Base-by-base conservation (phyloP, 2,329 filamentous ascomycete genomes). In the Massarina eburnea region DNA sequence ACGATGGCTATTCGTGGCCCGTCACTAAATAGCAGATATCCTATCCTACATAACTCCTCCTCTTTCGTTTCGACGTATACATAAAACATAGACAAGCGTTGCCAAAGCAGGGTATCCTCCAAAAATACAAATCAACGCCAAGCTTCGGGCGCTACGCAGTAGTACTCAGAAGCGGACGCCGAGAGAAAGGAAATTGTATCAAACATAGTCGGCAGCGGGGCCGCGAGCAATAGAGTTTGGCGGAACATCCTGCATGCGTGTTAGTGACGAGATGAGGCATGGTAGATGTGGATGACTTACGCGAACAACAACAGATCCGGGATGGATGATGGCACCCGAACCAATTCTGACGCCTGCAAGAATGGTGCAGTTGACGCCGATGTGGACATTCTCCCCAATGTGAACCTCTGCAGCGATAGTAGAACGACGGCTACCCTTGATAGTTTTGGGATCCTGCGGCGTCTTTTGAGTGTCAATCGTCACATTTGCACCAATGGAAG, bases 381-480 rank as follows among this genome's bases (percentile, higher is more conserved):
- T 82, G 67, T 80, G 83, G 58, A 83, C 84, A 55, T 86, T 83
- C 49, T 83, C 83, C 53, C 90, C 89, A 51, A 97, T 92, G 26
- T 78, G 79, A 44, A 97, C 86, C 15, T 80, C 76, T 24, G 82
- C 82, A 12, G 88, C 91, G 46, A 84, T 71, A 61, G 88, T 85
- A 6, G 82, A 80, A 26, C 87, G 89, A 54, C 84, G 83, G 37
- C 83, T 86, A 6, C 90, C 91, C 58, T 87, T 83, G 18, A 89
- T 80, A 52, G 81, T 79, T 66, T 86, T 83, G 21, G 86, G 83
- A 64, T 95, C 89, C 12, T 85, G 83, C 33, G 84, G 83, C 39
- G 87, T 78, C 33, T 83, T 86, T 26, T 85, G 83, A 14, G 88
- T 91, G 63, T 90, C 88, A 55, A 97, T 88, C 53, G 84, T 92